Percentiles rank a stretch among this genome's conserved stretches.
Conservation (phyloP, 139 green algal genomes). For the Picochlorum sp. region DNA sequence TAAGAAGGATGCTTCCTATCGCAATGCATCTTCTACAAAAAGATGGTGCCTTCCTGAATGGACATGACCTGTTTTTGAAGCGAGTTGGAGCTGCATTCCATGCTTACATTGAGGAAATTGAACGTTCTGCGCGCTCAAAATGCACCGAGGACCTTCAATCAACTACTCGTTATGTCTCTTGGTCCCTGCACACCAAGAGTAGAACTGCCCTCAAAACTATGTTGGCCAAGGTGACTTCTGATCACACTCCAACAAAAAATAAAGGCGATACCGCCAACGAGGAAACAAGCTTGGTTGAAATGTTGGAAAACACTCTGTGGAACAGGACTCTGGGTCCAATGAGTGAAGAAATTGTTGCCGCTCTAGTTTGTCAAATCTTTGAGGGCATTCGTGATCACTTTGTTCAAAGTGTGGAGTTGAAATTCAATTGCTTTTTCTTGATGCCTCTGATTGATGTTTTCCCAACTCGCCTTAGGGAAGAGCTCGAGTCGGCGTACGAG, state of each 20-base stretch:
- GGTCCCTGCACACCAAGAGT: conserved; percentile 82
- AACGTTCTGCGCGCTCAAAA: conserved; percentile 39
- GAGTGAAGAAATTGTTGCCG: conserved; percentile 77
- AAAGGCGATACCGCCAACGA: neutral
- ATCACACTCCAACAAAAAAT: neutral
- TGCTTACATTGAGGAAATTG: conserved; percentile 70
- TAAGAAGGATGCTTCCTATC: conserved; percentile 80
- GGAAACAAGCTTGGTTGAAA: conserved; percentile 18
- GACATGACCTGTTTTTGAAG: conserved; percentile 80
- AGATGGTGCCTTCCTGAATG: conserved; percentile 57
- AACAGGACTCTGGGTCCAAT: conserved; percentile 64
- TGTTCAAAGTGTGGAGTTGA: conserved; percentile 71
- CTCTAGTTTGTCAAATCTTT: conserved; percentile 83
- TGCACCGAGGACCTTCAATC: conserved; percentile 82
- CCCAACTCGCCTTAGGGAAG: conserved; percentile 60
- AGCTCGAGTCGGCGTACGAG: conserved; percentile 77
- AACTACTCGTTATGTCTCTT: conserved; percentile 87
- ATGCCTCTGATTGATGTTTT: conserved; percentile 92
- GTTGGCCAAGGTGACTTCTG: conserved; percentile 40
- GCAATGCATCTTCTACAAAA: conserved; percentile 77
- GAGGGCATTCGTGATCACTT: conserved; percentile 85
- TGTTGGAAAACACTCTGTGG: conserved; percentile 84
- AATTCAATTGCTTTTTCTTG: conserved; percentile 99
- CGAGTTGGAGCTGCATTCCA: conserved; percentile 65
- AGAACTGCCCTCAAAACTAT: conserved; percentile 49